These are phyloP conservation scores for Mycosarcoma maydis DNA, from an alignment of 1,284 basidiomycete genomes.

Conservation along the genomic window DNA sequence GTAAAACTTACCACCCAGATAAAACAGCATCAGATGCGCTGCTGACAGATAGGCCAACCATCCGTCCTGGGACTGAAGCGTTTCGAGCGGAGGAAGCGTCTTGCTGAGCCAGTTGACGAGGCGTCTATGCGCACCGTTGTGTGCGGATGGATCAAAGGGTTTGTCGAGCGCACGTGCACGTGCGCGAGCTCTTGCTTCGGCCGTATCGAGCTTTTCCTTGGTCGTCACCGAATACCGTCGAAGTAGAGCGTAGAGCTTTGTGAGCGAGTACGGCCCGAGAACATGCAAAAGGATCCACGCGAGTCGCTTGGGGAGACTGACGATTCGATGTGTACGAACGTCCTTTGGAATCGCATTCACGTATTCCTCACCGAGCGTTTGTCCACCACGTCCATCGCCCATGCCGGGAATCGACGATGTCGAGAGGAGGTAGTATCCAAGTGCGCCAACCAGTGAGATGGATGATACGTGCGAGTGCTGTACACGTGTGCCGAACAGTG, in stretches of 20 bases:
- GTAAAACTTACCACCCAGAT: conserved; percentile 68
- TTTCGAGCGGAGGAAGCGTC: conserved; percentile 62
- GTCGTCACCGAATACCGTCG: conserved; percentile 30
- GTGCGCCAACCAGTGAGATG: conserved; percentile 59
- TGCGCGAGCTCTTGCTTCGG: conserved; percentile 19
- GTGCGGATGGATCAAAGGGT: conserved; percentile 2
- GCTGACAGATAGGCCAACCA: conserved; percentile 62
- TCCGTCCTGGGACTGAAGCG: conserved; percentile 58
- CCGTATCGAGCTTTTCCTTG: conserved; percentile 10
- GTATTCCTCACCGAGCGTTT: conserved; percentile 69
- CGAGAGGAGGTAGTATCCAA: conserved; percentile 66
- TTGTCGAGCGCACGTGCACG: conserved; percentile 19
- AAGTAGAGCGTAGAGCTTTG: conserved; percentile 52
- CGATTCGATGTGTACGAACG: conserved; percentile 51
- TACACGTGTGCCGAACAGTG: conserved; percentile 65
- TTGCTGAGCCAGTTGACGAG: conserved; percentile 24
- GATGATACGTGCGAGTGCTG: conserved; percentile 62
- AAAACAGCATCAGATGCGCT: conserved; percentile 68
- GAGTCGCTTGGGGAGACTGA: conserved; percentile 46
- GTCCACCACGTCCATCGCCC: conserved; percentile 57
- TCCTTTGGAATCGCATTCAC: conserved; percentile 67
- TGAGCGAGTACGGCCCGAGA: conserved; percentile 62
- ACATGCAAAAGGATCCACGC: conserved; percentile 63
- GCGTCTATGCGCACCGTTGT: not conserved
- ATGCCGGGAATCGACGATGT: conserved; percentile 45